Base-by-base conservation (phyloP, 2,329 filamentous ascomycete genomes). In the Colletotrichum orbiculare region DNA sequence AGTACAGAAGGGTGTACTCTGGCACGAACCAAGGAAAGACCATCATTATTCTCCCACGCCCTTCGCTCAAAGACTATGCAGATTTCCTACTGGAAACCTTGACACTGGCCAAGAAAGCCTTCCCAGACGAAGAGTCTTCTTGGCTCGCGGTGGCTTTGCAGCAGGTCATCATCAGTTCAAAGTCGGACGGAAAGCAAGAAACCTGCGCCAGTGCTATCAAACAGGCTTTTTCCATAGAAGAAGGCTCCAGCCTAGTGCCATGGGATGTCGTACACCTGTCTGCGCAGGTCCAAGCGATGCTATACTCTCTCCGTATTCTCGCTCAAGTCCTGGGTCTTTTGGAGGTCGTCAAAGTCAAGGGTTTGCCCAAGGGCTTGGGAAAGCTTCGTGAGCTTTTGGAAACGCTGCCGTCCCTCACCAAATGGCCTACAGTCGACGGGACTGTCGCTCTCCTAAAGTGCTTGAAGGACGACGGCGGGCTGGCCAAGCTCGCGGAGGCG, bases 221-320 rank as follows among this genome's bases (percentile, higher is more conserved):
- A 17, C 63, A 57, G 3, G 63, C 34, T 8, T 42, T 57, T 0
- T 66, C 58, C 11, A 53, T 66, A n/a, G 53, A 50, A 71, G 69
- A 1, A 67, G 60, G 64, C 17, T 64, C 65, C 1, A 71, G 70
- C 2, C 73, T 41, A 49, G 68, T 70, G 52, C 74, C 69, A 2
- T 92, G 89, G 90, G 78, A 83, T 9, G 77, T 84, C 15, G 75
- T 91, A 47, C 90, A 93, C 70, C 79, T 90, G 52, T 73, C 82
- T 8, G 88, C 89, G 0, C 86, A 90, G 67, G 74, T 88, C 0
- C 86, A 90, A 58, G 86, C 85, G 5, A 79, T 83, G 1, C 74
- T 87, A 6, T 91, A 91, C 71, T 91, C 89, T 0, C 71, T 91
- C 1, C 82, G 87, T 47, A 85, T 87, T 66, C 72, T 85, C 17